Evolutionary conservation across 2,329 filamentous ascomycete genomes (phyloP).

Genomic region (Scytalidium lignicola): DNA sequence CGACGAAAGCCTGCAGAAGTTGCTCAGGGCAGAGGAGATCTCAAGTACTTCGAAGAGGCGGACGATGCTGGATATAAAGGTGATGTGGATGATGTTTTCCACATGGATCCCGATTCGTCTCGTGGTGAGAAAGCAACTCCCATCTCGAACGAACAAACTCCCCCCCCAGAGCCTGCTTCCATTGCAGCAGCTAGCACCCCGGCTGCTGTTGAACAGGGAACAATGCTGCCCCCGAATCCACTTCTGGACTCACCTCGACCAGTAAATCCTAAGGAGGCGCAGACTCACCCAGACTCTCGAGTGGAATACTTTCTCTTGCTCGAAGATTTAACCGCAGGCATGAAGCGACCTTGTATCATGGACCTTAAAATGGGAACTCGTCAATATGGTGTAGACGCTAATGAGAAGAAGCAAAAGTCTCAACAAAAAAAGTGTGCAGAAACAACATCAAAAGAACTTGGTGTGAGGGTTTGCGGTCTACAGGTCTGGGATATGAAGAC

Average conservation of each 20-base stretch:
- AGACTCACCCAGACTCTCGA: slow-evolving; percentile 56
- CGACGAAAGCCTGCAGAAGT: slow-evolving; percentile 70
- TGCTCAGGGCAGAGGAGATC: slow-evolving; percentile 61
- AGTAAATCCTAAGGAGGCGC: slow-evolving; percentile 72
- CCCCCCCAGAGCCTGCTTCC: background rate
- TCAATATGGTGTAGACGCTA: slow-evolving; percentile 91
- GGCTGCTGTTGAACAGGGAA: background rate
- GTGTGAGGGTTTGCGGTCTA: slow-evolving; percentile 90
- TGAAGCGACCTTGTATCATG: slow-evolving; percentile 94
- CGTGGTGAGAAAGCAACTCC: slow-evolving; percentile 14
- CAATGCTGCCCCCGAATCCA: slow-evolving; percentile 7
- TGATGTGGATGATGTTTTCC: slow-evolving; percentile 64
- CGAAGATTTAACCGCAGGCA: slow-evolving; percentile 92
- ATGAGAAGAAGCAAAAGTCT: slow-evolving; percentile 85
- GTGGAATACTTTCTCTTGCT: slow-evolving; percentile 90
- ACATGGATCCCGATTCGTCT: slow-evolving; percentile 50
- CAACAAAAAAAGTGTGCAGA: slow-evolving; percentile 88
- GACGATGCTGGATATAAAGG: slow-evolving; percentile 77
- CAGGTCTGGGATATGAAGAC: slow-evolving; percentile 89
- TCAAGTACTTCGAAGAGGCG: slow-evolving; percentile 89
- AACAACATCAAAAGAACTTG: slow-evolving; percentile 86
- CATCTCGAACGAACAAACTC: background rate
- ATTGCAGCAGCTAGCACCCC: background rate
- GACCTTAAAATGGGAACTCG: slow-evolving; percentile 98
- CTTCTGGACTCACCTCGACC: slow-evolving; percentile 47